These are phyloP conservation scores for Solanum pinnatisectum DNA, from an alignment of 257 asterid species.

Conservation along the genomic window DNA sequence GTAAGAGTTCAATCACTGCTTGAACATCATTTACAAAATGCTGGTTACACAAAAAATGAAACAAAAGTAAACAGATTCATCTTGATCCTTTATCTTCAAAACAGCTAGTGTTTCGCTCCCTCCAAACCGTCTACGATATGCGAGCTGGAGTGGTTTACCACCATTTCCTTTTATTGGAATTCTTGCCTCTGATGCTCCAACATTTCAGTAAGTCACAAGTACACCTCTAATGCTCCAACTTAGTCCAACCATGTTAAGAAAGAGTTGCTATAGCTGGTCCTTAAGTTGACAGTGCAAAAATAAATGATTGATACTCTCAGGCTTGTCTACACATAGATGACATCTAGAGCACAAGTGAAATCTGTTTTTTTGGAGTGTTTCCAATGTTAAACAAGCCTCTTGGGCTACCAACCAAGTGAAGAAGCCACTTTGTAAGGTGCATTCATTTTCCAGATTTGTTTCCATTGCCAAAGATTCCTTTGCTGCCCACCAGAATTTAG, in stretches of 20 bases:
- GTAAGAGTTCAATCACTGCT: not conserved
- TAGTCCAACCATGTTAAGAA: not conserved
- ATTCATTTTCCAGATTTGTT: not conserved
- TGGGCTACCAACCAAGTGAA: not conserved
- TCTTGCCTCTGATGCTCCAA: not conserved
- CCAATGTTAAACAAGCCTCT: not conserved
- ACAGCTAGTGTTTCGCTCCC: not conserved
- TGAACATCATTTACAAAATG: not conserved
- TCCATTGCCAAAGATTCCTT: not conserved
- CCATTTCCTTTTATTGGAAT: not conserved
- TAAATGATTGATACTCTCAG: not conserved
- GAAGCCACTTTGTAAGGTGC: not conserved
- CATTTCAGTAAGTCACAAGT: not conserved
- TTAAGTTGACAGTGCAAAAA: not conserved
- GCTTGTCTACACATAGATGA: not conserved
- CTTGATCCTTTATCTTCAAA: not conserved
- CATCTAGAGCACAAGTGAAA: not conserved
- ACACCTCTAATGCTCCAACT: not conserved
- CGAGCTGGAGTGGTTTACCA: not conserved
- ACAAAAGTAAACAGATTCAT: not conserved
- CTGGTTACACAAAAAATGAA: not conserved
- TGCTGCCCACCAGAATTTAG: not conserved
- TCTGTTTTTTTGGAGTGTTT: not conserved
- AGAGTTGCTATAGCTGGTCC: not conserved
- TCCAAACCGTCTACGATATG: not conserved